These are phyloP conservation scores for Cutaneotrichosporon mucoides DNA, from an alignment of 1,284 basidiomycete species.

Conservation along the genomic window DNA sequence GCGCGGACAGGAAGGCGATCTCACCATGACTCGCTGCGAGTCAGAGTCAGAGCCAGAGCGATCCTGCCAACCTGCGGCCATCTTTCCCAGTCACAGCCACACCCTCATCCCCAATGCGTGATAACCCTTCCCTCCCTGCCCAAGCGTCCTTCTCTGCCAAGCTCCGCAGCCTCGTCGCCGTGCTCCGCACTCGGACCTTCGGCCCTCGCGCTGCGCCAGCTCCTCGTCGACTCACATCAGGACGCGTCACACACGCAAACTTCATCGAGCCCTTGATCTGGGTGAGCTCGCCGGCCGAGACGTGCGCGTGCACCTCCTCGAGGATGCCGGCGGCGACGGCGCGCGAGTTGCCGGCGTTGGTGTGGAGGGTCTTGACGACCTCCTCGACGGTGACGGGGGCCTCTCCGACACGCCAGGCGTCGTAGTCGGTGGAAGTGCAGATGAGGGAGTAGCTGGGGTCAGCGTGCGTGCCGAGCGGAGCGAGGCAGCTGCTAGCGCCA, in stretches of 20 bases:
- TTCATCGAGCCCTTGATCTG: constrained; percentile 75
- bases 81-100: too few relatives aligned
- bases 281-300: constrained; percentile 56
- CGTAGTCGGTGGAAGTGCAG: constrained; percentile 86
- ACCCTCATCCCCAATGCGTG: too few relatives aligned
- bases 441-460: constrained; percentile 73
- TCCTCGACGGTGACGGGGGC: constrained; percentile 76
- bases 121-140: too few relatives aligned
- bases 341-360: constrained; percentile 79
- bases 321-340: constrained; percentile 65
- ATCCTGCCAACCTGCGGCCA: too few relatives aligned
- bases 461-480: neutral
- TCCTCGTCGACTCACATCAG: constrained; percentile 43
- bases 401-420: constrained; percentile 77
- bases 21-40: too few relatives aligned
- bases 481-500: too few relatives aligned
- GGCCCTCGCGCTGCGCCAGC: too few relatives aligned
- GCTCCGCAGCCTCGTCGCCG: too few relatives aligned
- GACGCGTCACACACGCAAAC: constrained; percentile 75
- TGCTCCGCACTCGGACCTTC: too few relatives aligned
- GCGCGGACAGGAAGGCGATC: neutral
- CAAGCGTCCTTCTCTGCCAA: too few relatives aligned
- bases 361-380: constrained; percentile 79
- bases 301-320: constrained; percentile 66
- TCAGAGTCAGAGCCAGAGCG: too few relatives aligned